Base-by-base conservation (phyloP, 2,329 filamentous ascomycete genomes). In the Alternaria metachromatica region DNA sequence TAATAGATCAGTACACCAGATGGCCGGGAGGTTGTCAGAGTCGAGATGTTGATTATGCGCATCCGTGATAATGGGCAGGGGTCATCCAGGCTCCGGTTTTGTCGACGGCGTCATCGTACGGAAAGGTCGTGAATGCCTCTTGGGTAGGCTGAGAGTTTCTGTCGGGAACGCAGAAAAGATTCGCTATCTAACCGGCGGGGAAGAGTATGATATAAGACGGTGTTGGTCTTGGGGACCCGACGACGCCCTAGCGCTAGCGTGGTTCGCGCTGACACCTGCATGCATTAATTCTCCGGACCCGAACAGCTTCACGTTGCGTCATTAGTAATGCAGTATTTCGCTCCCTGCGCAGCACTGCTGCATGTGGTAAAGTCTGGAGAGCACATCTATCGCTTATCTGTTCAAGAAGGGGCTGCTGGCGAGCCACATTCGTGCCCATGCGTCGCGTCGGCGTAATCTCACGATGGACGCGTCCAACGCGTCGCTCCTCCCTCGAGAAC, bases 191-290 rank as follows among this genome's bases (percentile, higher is more conserved):
- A 15, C 51, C 30, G 45, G 37, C 23, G 57, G 61, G 58, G 53
- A 5, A 41, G 15, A 30, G 26, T 37, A 11, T 46, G 21, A 56
- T 63, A 63, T 60, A 56, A 41, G 45, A 56, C 57, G 61, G 61
- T 63, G 50, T 55, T 63, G 33, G 48, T 46, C 21, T 55, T 63
- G 56, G 61, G 61, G 61, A 63, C 37, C 61, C 61, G 61, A 63
- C 15, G 45, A 41, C 45, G 57, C 18, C 45, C 51, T 50, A 60
- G 28, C 50, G 25, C 58, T 63, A 63, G 61, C 37, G 57, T 56
- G 37, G 50, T 63, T 60, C 60, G 57, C 51, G 61, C 56, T 63
- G 51, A 63, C 57, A 45, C 45, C 55, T 62, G 60, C 60, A 62
- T 58, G 18, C 20, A 4, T 21, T 43, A 60, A 60, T 23, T 56